A percentile compares a stretch with the other conserved stretches of the same genome.
phyloP scores from a whole-genome alignment of 2,329 filamentous ascomycete species.

The Epichloe hybrida region DNA sequence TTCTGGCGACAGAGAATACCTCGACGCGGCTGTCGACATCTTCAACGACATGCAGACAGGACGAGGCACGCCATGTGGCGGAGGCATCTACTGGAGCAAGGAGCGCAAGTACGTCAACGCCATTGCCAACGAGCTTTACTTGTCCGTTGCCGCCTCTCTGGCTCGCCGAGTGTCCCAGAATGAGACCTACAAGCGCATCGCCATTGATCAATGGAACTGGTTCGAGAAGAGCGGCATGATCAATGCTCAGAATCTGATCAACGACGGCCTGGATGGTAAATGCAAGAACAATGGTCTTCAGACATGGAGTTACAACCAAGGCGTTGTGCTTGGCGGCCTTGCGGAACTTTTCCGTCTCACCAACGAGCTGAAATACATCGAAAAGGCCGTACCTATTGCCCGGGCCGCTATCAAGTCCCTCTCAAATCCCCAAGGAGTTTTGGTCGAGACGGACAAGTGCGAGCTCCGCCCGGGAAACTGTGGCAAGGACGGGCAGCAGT shows the following conservation, averaged over 20 bases:
- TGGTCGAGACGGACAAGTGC: slow-evolving; percentile 26
- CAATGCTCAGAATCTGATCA: slow-evolving; percentile 35
- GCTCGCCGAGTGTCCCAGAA: slow-evolving; percentile 32
- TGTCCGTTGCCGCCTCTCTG: slow-evolving; percentile 38
- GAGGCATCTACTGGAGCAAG: slow-evolving; percentile 45
- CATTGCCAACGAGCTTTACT: slow-evolving; percentile 45
- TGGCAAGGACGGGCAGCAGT: slow-evolving; percentile 42
- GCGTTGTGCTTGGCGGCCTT: slow-evolving; percentile 40
- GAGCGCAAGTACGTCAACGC: slow-evolving; percentile 36
- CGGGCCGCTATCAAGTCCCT: slow-evolving; percentile 35
- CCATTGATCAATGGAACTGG: slow-evolving; percentile 39
- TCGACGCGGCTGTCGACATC: slow-evolving; percentile 37
- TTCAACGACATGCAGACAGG: slow-evolving; percentile 43
- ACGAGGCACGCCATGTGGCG: slow-evolving; percentile 32
- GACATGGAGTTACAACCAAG: slow-evolving; percentile 45
- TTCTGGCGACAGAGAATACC: slow-evolving; percentile 36
- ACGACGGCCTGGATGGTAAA: slow-evolving; percentile 34
- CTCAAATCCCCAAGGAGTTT: slow-evolving; percentile 30
- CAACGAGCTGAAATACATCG: slow-evolving; percentile 26
- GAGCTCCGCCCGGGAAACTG: slow-evolving; percentile 23
- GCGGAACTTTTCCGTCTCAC: slow-evolving; percentile 37
- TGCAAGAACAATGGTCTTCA: slow-evolving; percentile 39
- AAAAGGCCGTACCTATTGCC: slow-evolving; percentile 34
- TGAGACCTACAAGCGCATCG: slow-evolving; percentile 31
- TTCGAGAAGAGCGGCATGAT: slow-evolving; percentile 38